A percentile compares a stretch with the other conserved stretches of the same genome.
These are phyloP conservation scores for Globisporangium ultimum DNA, from an alignment of 352 stramenopile genomes.

Conservation along the genomic window DNA sequence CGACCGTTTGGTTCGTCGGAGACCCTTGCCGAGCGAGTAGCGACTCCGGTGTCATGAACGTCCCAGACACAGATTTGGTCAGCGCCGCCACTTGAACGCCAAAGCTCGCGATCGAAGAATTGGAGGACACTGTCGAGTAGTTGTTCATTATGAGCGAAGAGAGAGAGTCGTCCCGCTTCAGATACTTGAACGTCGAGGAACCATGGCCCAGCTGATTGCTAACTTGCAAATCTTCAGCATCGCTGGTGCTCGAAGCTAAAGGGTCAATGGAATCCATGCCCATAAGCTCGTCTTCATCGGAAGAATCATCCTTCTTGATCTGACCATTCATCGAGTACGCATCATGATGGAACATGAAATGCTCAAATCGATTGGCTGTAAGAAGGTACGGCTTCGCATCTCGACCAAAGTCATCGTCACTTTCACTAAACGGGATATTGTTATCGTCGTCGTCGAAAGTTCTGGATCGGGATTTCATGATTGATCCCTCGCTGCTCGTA, in stretches of 20 bases:
- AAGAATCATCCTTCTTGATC: neutral
- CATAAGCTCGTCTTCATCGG: neutral
- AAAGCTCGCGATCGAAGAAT: conserved; percentile 15
- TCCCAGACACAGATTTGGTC: conserved; percentile 6
- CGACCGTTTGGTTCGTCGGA: conserved; percentile 6
- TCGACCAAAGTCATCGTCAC: neutral
- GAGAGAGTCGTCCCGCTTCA: conserved; percentile 14
- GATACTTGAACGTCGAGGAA: conserved; percentile 4
- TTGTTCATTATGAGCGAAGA: conserved; percentile 11
- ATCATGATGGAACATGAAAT: conserved; percentile 3
- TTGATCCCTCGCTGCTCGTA: conserved; percentile 40
- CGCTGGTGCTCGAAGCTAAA: neutral
- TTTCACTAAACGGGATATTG: conserved; percentile 5
- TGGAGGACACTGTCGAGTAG: conserved; percentile 16
- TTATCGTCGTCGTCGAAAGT: conserved; percentile 14
- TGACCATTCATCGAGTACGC: too few species aligned
- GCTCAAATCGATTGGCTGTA: conserved; percentile 4
- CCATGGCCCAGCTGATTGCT: conserved; percentile 13
- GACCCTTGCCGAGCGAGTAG: neutral
- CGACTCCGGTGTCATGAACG: conserved; percentile 6
- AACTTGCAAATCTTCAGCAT: conserved; percentile 1
- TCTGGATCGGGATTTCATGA: conserved; percentile 30
- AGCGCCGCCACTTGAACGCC: conserved; percentile 15
- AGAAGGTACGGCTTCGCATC: neutral
- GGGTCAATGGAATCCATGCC: neutral